phyloP scores from a whole-genome alignment of 108 stramenopile genomes.

The Craspedostauros australis region DNA sequence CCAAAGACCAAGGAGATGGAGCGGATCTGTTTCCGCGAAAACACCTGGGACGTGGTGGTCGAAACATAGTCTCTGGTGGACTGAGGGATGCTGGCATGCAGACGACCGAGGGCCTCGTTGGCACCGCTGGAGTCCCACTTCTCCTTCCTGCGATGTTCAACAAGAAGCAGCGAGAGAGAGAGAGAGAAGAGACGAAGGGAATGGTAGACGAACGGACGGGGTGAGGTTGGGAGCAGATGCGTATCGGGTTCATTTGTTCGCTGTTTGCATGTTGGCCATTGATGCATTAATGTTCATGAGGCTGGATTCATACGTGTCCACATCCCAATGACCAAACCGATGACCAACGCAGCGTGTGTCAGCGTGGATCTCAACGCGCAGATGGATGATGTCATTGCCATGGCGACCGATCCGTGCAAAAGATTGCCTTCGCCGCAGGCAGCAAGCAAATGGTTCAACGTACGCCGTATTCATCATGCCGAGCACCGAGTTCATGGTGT shows the following conservation, averaged over 20 bases:
- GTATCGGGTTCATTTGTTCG: not conserved
- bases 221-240: not conserved
- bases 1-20: conserved; percentile 72
- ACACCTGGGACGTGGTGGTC: conserved; percentile 47
- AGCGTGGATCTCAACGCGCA: not conserved
- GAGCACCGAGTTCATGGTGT: conserved; percentile 13
- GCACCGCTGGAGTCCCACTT: conserved; percentile 76
- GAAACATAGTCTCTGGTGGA: conserved; percentile 65
- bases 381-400: not conserved
- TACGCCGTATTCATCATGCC: conserved; percentile 37
- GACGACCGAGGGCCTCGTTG: conserved; percentile 44
- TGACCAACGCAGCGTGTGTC: not conserved
- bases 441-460: conserved; percentile 6
- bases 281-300: not conserved
- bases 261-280: not conserved
- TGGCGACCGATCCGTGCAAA: not conserved
- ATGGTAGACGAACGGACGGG: not conserved
- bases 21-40: conserved; percentile 65
- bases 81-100: conserved; percentile 64
- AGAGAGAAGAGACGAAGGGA: too few relatives aligned
- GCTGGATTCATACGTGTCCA: not conserved
- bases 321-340: not conserved
- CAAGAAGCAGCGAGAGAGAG: not conserved
- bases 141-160: conserved; percentile 50
- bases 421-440: not conserved